Conservation (phyloP, 768 basidiomycete species). For the Tubosaeta sp. region DNA sequence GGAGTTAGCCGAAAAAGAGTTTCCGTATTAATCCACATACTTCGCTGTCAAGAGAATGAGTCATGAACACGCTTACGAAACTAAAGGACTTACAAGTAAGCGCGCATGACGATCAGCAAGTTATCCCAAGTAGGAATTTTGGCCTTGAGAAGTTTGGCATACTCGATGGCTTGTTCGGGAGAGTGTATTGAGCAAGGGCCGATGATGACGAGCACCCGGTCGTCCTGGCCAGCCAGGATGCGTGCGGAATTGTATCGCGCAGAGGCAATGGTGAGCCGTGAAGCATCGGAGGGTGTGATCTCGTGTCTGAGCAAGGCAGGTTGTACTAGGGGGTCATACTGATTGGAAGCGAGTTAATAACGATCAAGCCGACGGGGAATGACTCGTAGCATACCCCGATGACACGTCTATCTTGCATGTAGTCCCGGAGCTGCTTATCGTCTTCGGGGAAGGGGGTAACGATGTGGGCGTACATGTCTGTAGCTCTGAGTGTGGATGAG, state of each 20-base stretch:
- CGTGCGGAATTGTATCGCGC: constrained; percentile 77
- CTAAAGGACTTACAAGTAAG: constrained; percentile 79
- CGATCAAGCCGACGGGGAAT: background rate
- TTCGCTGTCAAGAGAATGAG: constrained; percentile 40
- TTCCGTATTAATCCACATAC: constrained; percentile 20
- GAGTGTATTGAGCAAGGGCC: constrained; percentile 97
- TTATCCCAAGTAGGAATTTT: constrained; percentile 68
- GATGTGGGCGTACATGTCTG: constrained; percentile 32
- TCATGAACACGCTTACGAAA: constrained; percentile 7
- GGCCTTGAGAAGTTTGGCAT: constrained; percentile 66
- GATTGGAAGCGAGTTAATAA: constrained; percentile 5
- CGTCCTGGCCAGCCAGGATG: constrained; percentile 80
- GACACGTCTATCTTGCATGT: constrained; percentile 80
- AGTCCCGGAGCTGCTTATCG: constrained; percentile 57
- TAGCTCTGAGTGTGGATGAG: background rate
- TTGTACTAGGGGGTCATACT: constrained; percentile 97
- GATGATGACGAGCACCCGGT: constrained; percentile 84
- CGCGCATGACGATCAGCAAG: constrained; percentile 90
- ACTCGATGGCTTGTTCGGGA: constrained; percentile 77
- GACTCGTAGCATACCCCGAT: constrained; percentile 52
- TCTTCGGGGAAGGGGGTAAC: constrained; percentile 66
- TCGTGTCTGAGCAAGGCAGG: constrained; percentile 89
- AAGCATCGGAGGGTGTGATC: constrained; percentile 58
- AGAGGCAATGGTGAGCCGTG: constrained; percentile 71
- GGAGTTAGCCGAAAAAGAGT: constrained; percentile 6